Percentiles rank a stretch among this genome's conserved stretches.
These are phyloP conservation scores for Pelargonium nanum DNA, from an alignment of 345 rosid species.

Conservation along the genomic window DNA sequence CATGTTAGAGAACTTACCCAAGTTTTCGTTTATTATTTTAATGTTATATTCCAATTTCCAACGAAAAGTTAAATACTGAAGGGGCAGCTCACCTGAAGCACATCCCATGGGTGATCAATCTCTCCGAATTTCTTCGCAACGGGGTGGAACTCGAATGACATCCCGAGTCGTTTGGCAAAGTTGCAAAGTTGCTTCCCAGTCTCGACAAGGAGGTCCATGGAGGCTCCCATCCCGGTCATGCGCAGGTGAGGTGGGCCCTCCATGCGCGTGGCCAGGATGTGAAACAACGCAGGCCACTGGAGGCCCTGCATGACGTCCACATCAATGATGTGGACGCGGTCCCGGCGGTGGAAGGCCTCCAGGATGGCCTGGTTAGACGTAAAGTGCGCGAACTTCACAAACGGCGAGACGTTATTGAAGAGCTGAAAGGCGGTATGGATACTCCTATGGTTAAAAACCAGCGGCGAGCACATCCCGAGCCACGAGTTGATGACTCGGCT, in stretches of 20 bases:
- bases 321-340: conserved; percentile 53
- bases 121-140: conserved; percentile 48
- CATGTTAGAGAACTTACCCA: too few relatives aligned
- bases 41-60: too few relatives aligned
- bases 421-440: conserved; percentile 35
- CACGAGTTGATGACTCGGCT: conserved; percentile 59
- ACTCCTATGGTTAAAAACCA: conserved; percentile 27
- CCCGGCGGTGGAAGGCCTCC: conserved; percentile 45
- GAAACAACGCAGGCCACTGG: conserved; percentile 71
- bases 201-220: conserved; percentile 40
- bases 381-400: conserved; percentile 60
- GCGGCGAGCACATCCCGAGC: conserved; percentile 52
- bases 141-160: conserved; percentile 59
- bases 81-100: too few relatives aligned
- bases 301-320: conserved; percentile 66
- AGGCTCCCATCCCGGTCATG: conserved; percentile 50
- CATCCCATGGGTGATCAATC: conserved; percentile 16
- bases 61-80: too few relatives aligned
- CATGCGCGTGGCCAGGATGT: conserved; percentile 47
- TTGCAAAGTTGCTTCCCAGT: conserved; percentile 55
- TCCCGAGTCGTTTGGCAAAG: conserved; percentile 50
- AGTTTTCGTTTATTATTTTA: too few relatives aligned
- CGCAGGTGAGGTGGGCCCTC: conserved; percentile 54
- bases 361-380: conserved; percentile 67
- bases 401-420: conserved; percentile 56